Base-by-base conservation (phyloP, 164 flowering plant genomes). In the Tinospora cordifolia region DNA sequence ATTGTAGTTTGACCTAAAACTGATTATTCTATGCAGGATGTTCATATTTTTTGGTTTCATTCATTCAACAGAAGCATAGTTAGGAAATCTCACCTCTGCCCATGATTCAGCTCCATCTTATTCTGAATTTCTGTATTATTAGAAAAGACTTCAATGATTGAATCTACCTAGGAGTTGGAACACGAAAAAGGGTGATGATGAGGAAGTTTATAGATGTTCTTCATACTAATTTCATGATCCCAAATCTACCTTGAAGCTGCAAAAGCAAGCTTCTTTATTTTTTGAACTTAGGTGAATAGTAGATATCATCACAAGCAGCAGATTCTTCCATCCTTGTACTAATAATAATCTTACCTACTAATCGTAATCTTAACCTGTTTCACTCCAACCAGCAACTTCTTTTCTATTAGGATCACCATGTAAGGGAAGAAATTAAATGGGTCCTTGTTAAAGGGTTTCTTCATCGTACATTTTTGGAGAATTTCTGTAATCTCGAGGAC, bases 21-120 rank as follows among this genome's bases (percentile, higher is more conserved):
- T 3, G 3, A 19, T 54, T 51, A 30, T 30, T 54, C 60, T 54
- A 8, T 8, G 21, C 9, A 9, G n/a, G 21, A 7, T n/a, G 60
- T 6, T 54, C 22, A 54, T 54, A 54, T n/a, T 54, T 30, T 44
- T n/a, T 54, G 60, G 60, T 21, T 54, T 54, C 60, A 54, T 54
- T 8, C 24, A 19, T n/a, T 19, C 8, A 21, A 24, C 15, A 46
- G 58, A 26, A 27, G 39, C 19, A 2, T 49, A n/a, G 22, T n/a
- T 8, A 40, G 65, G 59, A 25, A 15, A 21, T 47, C 78, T 71
- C 15, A 75, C 78, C 78, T 75, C 39, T 72, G 63, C n/a, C 66
- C 57, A 34, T 65, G 46, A 46, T 68, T 63, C 25, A 63, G 67
- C 72, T 73, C 74, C 76, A 66, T 66, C 26, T 47, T 51, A 8